Evolutionary conservation across 179 eudicot species (phyloP), one percentile per base, ranked within the genome.

Genomic region (Camellia oleifera): DNA sequence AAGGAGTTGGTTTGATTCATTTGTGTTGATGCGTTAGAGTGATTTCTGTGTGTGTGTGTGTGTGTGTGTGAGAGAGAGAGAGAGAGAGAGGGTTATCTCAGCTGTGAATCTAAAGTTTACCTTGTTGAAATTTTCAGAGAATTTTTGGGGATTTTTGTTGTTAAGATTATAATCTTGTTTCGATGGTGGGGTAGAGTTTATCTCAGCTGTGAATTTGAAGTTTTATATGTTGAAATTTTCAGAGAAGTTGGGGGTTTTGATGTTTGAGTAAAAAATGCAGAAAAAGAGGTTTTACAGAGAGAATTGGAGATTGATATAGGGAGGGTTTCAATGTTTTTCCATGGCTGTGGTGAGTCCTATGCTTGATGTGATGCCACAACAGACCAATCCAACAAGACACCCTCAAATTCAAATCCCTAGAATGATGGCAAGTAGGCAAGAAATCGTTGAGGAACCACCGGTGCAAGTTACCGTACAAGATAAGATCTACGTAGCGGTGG

Each of bases 401-500:
- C 82, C 78, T 4, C 82, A 74, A 20, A 15, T 81, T 23, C 81
- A 72, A 72, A 44, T 78, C 4, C 13, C 79, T 4, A 57, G 72
- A 14, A 40, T 74, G 64, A 80, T 72, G 84, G 79, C 74, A 23
- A 81, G 62, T 50, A 79, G 60, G 64, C 44, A 42, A 15, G 88
- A 80, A 44, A 87, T 83, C 65, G 73, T 77, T 23, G 84, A 83
- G 69, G 86, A 85, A 58, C 4, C 79, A 42, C 65, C 56, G 10
- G 62, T 10, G 45, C 50, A 76, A 56, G 79, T 20, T 72, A 83
- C 40, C 40, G 40, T 81, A 3, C 92, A 88, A 50, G 92, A 95
- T 10, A 86, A 44, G 81, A 32, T 93, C 32, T 92, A 81, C 61
- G 88, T 94, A 42, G 93, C 94, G 3, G 90, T 93, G 67, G 92